Conservation (phyloP, 768 basidiomycete species). For the Calocera viscosa region DNA sequence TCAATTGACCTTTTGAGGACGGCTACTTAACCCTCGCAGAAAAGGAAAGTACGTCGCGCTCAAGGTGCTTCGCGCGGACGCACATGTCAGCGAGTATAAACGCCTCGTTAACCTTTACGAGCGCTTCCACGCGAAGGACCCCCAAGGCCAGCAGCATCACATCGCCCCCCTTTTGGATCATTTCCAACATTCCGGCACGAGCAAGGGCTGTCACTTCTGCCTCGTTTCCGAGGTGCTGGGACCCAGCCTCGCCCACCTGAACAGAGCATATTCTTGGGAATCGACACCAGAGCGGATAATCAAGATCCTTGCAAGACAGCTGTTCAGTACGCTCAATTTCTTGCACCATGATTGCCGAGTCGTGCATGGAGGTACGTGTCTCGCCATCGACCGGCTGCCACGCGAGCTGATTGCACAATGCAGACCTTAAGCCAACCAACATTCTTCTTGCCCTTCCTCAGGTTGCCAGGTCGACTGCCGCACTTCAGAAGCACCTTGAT, state of each 20-base stretch:
- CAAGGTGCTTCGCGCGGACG: conserved; percentile 28
- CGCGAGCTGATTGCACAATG: not conserved
- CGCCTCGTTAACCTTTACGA: conserved; percentile 27
- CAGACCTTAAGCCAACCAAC: conserved; percentile 33
- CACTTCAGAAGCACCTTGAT: not conserved
- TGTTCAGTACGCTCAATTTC: conserved; percentile 20
- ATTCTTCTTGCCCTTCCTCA: too few species aligned
- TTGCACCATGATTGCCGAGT: conserved; percentile 27
- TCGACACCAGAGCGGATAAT: conserved; percentile 29
- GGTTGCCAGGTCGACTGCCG: not conserved
- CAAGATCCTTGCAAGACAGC: conserved; percentile 29
- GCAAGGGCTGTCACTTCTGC: conserved; percentile 41
- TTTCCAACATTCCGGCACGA: conserved; percentile 34
- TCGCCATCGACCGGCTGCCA: not conserved
- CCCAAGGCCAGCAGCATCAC: conserved; percentile 25
- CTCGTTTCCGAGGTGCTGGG: conserved; percentile 39
- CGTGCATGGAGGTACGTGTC: conserved; percentile 31
- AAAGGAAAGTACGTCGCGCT: conserved; percentile 18
- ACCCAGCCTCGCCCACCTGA: conserved; percentile 29
- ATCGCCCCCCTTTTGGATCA: conserved; percentile 33
- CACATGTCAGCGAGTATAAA: conserved; percentile 21
- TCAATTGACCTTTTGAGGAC: conserved; percentile 13
- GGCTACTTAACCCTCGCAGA: not conserved
- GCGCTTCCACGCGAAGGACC: conserved; percentile 19
- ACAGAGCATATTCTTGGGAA: conserved; percentile 24